phyloP scores from a whole-genome alignment of 257 asterid genomes.

The Linaria vulgaris region DNA sequence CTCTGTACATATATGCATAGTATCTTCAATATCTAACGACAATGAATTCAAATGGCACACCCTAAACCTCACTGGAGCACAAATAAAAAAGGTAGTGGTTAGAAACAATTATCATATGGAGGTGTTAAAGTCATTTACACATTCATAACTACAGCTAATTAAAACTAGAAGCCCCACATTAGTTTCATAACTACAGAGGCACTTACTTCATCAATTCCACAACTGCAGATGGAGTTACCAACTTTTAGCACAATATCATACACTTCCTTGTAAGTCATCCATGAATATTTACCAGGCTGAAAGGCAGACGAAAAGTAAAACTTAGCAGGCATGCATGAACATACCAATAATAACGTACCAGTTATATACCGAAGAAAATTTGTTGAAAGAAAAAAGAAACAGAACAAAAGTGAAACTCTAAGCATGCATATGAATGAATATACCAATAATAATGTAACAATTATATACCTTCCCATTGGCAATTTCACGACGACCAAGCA shows the following conservation, averaged over 20 bases:
- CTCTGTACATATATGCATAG: background rate
- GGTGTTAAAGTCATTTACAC: background rate
- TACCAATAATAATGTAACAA: slow-evolving; percentile 7
- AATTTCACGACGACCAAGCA: slow-evolving; percentile 89
- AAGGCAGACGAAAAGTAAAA: slow-evolving; percentile 27
- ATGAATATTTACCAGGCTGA: slow-evolving; percentile 76
- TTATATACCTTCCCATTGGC: slow-evolving; percentile 72
- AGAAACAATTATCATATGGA: slow-evolving; percentile 6
- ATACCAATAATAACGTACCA: no score
- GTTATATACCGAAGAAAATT: slow-evolving; percentile 1
- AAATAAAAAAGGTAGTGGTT: background rate
- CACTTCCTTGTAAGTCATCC: no score
- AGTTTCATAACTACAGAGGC: no score
- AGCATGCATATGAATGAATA: slow-evolving; percentile 25
- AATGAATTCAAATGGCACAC: slow-evolving; percentile 7
- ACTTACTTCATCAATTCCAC: slow-evolving; percentile 78
- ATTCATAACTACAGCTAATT: no score
- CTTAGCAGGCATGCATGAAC: slow-evolving; percentile 24
- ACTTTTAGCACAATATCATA: slow-evolving; percentile 69
- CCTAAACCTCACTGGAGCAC: slow-evolving; percentile 1
- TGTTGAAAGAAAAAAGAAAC: background rate
- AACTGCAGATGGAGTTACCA: slow-evolving; percentile 82
- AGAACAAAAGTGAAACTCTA: slow-evolving; percentile 13
- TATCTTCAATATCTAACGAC: background rate
- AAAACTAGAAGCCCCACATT: no score